Evolutionary conservation across 169 alveolate species (phyloP), one percentile per base, ranked within the genome.

Genomic region (Plasmodium berghei): DNA sequence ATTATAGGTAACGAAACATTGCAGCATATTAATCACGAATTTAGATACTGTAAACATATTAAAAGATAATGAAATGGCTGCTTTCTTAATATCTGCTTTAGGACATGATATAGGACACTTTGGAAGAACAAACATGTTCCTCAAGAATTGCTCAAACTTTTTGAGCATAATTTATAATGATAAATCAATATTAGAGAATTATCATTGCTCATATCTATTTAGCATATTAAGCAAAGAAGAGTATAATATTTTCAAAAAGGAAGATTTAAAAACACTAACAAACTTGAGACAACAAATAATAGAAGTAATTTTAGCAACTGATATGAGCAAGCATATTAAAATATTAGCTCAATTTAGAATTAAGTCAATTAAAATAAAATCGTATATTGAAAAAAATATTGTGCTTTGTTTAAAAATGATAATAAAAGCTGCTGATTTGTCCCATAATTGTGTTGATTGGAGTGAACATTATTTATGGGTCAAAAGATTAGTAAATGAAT

Each of bases 101-200:
- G 96, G 97, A 14, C 99, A 97, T 73, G 99, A 97, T 90, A 96
- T 97, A 12, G 99, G 98, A 40, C 99, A 97, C 88, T 97, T 97
- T 55, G 99, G 97, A 1, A 72, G 97, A 67, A 97, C 95, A 63
- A 97, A 95, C 66, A 87, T 96, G 12, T 96, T 95, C 69, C 92
- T 96, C 58, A 93, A 94, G 58, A 94, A 94, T 73, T 86, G 96
- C 46, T 69, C 88, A 8, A 95, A 95, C 63, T 93, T 94, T 66
- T 89, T 96, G 54, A 97, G 98, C n/a, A 91, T 96, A 42, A 92
- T 96, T 56, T 98, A 96, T 94, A 98, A 98, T 87, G 99, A 98
- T 87, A 87, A 87, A 75, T 91, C 98, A 18, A 98, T 97, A 16
- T 92, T 98, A 67, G 99, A 98, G 94, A 98, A 97, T 92, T 96